Base-by-base conservation (phyloP, 1,284 basidiomycete species). In the Trametes versicolor region DNA sequence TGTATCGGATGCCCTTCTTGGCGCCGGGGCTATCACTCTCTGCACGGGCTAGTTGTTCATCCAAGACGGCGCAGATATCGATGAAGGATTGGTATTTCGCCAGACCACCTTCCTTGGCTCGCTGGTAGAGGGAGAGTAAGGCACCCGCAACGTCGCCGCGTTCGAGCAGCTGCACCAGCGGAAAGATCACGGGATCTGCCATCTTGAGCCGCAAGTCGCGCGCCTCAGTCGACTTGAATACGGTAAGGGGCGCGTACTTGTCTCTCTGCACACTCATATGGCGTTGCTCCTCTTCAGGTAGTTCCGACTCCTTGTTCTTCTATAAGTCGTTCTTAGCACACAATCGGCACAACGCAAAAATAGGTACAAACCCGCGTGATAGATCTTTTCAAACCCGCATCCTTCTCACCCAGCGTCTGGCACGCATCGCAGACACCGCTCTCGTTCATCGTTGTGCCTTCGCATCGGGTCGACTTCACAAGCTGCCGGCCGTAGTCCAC, bases 1-100 rank as follows among this genome's bases (percentile, higher is more conserved):
- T 27, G 21, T 63, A 63, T 15, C 56, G 39, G 12, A 59, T 53
- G 9, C 62, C 62, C 13, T 58, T n/a, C 56, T 52, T 58, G 10
- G 34, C 34, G 34, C 34, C 34, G 7, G 34, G 34, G 7, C 13
- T 36, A 13, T 36, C 13, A 13, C 34, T 36, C 6, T 36, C 7
- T 7, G 13, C 13, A 36, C 34, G 34, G 34, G 6, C 34, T 6
- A 58, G 43, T 10, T 55, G 61, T n/a, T 63, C 49, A 2, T 41
- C 29, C 2, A 58, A 19, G 2, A 63, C 55, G 21, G 43, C 43
- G 47, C 62, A 63, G 29, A 63, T 21, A n/a, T 39, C 13, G 13
- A 36, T 15, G 27, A 58, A 58, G 9, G 32, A 36, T 23, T 43
- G 23, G 21, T 27, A 43, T 12, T 19, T 47, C 9, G 7, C 34